Conservation (phyloP, 2,329 filamentous ascomycete species). For the Claviceps sorghi region DNA sequence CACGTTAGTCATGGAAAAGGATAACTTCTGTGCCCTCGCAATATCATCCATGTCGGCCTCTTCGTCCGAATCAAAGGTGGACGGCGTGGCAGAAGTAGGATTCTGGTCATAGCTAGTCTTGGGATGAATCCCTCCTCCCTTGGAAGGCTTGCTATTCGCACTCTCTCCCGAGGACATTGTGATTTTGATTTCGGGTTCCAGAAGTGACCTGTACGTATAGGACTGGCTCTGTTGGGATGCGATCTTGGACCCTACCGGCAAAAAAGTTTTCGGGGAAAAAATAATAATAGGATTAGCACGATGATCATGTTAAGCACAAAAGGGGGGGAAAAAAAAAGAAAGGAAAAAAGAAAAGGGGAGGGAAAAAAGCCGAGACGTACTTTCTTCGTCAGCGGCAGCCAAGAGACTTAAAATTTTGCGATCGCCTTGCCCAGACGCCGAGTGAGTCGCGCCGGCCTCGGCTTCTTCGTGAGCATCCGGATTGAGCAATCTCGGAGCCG, state of each 20-base stretch:
- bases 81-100: slow-evolving; percentile 37
- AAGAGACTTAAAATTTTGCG: slow-evolving; percentile 46
- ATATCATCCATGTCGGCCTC: slow-evolving; percentile 77
- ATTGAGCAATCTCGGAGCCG: slow-evolving; percentile 32
- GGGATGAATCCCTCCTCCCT: slow-evolving; percentile 55
- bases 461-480: slow-evolving; percentile 22
- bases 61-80: slow-evolving; percentile 66
- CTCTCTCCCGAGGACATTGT: slow-evolving; percentile 50
- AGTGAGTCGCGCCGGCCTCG: slow-evolving; percentile 19
- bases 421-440: slow-evolving; percentile 20
- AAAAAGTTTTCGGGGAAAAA: background rate
- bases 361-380: slow-evolving; percentile 34
- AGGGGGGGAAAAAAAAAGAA: background rate
- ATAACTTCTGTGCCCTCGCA: slow-evolving; percentile 71
- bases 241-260: slow-evolving; percentile 35
- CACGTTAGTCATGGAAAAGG: slow-evolving; percentile 66
- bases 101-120: slow-evolving; percentile 69
- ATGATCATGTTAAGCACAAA: background rate
- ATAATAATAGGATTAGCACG: too few species aligned
- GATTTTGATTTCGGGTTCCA: slow-evolving; percentile 53
- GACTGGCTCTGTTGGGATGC: slow-evolving; percentile 28
- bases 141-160: slow-evolving; percentile 32
- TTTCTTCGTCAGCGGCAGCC: slow-evolving; percentile 64
- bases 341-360: background rate
- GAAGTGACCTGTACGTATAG: slow-evolving; percentile 47